Base-by-base conservation (phyloP, 2,329 filamentous ascomycete genomes). In the Venturia asperata region DNA sequence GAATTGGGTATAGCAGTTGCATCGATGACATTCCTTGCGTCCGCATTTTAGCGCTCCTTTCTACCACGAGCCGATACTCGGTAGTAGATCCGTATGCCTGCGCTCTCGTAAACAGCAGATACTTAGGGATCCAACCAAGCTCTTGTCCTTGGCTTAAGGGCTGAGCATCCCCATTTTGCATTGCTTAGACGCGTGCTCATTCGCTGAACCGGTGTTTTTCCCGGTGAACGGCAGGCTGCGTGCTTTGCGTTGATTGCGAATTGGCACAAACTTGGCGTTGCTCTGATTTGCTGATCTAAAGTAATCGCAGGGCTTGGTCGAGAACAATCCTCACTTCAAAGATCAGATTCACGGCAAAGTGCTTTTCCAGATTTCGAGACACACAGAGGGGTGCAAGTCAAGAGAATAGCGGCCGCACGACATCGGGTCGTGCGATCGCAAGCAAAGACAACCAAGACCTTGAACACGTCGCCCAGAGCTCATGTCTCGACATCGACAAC, bases 221-320 rank as follows among this genome's bases (percentile, higher is more conserved):
- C 27, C 52, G 52, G 17, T 11, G 15, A 58, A 58, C 30, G 52
- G 52, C 52, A 58, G 30, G 30, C 30, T 21, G 15, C 6, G 17
- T 58, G 52, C 52, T 55, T 55, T 34, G 27, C 49, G 24, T 55
- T 55, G 49, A 55, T 55, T 55, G 49, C 49, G 49, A 34, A 34
- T 55, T 55, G 49, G 49, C 49, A 34, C 27, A 34, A 52, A 30
- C 49, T 58, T 58, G 52, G 52, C 52, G 4, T 37, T n/a, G 27
- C 19, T n/a, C 27, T 58, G 52, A 58, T 34, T n/a, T 37, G 52
- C 30, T 58, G 52, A 34, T 10, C 9, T 37, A 58, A 19, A 37
- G 52, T 58, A 58, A 55, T 34, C 19, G 15, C 5, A 37, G 1
- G 27, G 19, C 24, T 34, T 56, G 49, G 21, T 34, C 3, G 45